Evolutionary conservation across 139 green algal species (phyloP), one percentile per base, ranked within the genome.

Genomic region (Chlorella ohadii): DNA sequence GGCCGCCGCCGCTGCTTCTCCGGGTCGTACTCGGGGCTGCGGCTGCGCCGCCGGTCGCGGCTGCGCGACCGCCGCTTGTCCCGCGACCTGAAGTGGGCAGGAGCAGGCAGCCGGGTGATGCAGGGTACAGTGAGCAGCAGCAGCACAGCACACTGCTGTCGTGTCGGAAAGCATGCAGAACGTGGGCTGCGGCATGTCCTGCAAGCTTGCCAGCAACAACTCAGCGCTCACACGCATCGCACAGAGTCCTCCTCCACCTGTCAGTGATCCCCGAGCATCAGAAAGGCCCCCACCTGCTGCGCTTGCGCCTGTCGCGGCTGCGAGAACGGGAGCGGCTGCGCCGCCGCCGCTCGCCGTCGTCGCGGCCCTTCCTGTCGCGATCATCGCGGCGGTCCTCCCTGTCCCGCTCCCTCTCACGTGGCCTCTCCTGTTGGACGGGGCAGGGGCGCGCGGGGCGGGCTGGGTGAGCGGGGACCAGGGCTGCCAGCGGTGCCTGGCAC

Each of bases 1-100:
- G 86, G 86, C 23, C 86, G 82, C 55, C 86, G 70, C 20, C 86
- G 82, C 38, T 78, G n/a, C 31, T 51, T 36, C 34, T 88, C 61
- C 17, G 77, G 77, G 59, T 90, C 82, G 78, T 88, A 86, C 20
- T 57, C 81, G 5, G 57, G 75, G 17, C 64, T 73, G 51, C 83
- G 65, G 38, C n/a, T 63, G 41, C 83, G 83, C 47, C 63, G 38
- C 44, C 47, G 56, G 57, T 61, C 31, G 23, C 76, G 51, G 33
- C 68, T 78, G 57, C 84, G 70, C 31, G 47, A 68, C 28, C 85
- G 85, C 39, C 71, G 55, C 59, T 47, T 56, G 55, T 73, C 47
- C 27, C 80, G 76, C 27, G 28, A 36, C 17, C 73, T 33, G 76
- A 59, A 0, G 1, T 5, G 12, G 64, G 31, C 64, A 71, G 64